Evolutionary conservation across 768 basidiomycete genomes (phyloP).

Genomic region (Boletus pseudo-olivaceus): DNA sequence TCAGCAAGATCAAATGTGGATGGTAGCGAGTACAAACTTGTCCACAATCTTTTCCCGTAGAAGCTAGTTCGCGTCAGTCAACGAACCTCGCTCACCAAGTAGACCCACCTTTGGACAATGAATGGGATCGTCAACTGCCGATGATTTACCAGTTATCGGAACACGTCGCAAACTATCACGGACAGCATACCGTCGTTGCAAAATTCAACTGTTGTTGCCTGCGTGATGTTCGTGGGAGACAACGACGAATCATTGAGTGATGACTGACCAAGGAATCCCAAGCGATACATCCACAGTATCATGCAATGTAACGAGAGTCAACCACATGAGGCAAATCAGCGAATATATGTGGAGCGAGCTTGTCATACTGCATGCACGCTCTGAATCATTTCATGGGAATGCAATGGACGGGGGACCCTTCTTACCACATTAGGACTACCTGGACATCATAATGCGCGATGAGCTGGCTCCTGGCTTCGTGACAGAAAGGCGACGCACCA

Average conservation of each 20-base stretch:
- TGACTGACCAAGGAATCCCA: neutral
- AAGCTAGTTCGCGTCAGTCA: neutral
- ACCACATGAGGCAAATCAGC: neutral
- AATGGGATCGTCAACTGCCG: neutral
- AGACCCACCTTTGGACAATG: neutral
- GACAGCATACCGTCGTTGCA: neutral
- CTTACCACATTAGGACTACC: neutral
- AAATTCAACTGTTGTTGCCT: neutral
- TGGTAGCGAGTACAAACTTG: neutral
- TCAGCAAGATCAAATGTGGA: neutral
- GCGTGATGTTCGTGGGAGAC: neutral
- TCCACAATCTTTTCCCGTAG: neutral
- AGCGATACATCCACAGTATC: too few species aligned
- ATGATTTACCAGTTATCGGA: neutral
- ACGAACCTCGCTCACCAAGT: neutral
- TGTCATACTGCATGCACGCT: neutral
- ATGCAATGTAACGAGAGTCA: neutral
- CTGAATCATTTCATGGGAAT: neutral
- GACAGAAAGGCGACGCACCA: neutral
- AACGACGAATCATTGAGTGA: neutral
- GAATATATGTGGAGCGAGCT: neutral
- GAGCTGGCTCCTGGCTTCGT: neutral
- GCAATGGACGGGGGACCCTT: neutral
- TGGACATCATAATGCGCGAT: neutral
- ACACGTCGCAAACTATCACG: neutral